phyloP scores from a whole-genome alignment of 129 eudicot genomes.

The Heracleum sosnowskyi region DNA sequence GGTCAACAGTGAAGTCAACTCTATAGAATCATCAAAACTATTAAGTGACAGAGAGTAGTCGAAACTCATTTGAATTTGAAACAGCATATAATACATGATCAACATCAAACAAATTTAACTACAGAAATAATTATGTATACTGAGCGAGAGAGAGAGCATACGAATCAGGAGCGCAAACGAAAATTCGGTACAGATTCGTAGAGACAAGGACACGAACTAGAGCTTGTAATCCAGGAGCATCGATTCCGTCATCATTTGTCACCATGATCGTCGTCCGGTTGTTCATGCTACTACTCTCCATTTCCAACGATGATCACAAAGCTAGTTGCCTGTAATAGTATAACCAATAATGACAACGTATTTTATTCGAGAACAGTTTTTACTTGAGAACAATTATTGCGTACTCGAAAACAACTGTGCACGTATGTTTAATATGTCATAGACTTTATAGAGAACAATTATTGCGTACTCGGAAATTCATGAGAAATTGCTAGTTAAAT shows the following conservation, averaged over 20 bases:
- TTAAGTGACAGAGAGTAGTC: neutral
- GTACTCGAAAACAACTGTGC: too few species aligned
- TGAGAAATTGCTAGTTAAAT: neutral
- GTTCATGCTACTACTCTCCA: neutral
- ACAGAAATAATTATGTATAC: neutral
- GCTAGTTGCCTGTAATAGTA: neutral
- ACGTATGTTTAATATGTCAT: too few species aligned
- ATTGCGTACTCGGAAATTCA: too few species aligned
- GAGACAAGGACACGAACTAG: neutral
- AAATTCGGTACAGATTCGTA: slow-evolving; percentile 14
- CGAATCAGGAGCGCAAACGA: slow-evolving; percentile 95
- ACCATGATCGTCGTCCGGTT: slow-evolving; percentile 62
- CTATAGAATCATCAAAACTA: too few species aligned
- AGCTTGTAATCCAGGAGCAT: slow-evolving; percentile 16
- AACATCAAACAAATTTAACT: neutral
- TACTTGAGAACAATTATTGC: neutral
- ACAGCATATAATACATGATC: too few species aligned
- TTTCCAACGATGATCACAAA: neutral
- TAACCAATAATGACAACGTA: neutral
- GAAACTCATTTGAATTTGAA: neutral
- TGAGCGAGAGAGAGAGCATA: slow-evolving; percentile 15
- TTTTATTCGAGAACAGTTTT: neutral
- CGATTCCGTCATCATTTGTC: slow-evolving; percentile 90
- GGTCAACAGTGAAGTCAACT: neutral
- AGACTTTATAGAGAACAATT: too few species aligned